These are phyloP conservation scores for Trypanosomatidae sp. DNA, from an alignment of 208 protist species.

Conservation along the genomic window DNA sequence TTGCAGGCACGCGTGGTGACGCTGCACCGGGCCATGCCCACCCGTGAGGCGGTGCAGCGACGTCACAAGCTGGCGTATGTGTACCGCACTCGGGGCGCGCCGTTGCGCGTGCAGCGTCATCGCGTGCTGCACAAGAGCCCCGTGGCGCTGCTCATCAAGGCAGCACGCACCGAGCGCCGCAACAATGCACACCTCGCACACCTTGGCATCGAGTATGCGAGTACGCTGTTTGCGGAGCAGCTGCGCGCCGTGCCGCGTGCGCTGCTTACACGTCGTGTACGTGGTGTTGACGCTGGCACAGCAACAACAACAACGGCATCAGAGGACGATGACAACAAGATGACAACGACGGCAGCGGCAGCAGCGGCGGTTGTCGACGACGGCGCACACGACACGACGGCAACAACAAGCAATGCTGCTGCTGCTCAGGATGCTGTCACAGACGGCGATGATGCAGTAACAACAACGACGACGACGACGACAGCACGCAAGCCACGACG, in stretches of 20 bases:
- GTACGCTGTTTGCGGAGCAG: slow-evolving; percentile 41
- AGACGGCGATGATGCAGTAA: too few relatives aligned
- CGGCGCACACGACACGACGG: too few relatives aligned
- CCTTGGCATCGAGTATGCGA: slow-evolving; percentile 57
- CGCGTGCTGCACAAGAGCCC: slow-evolving; percentile 40
- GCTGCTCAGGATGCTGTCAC: too few relatives aligned
- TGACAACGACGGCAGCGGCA: too few relatives aligned
- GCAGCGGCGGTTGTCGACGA: too few relatives aligned
- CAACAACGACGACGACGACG: too few relatives aligned
- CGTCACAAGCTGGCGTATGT: slow-evolving; percentile 50
- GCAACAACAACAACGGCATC: too few relatives aligned
- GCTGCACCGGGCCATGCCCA: slow-evolving; percentile 63
- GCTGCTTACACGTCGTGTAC: slow-evolving; percentile 3
- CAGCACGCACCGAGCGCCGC: slow-evolving; percentile 35
- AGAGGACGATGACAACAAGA: too few relatives aligned
- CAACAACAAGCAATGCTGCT: too few relatives aligned
- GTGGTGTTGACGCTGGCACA: too few relatives aligned
- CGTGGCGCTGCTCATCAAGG: slow-evolving; percentile 51
- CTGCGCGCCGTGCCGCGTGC: slow-evolving; percentile 20
- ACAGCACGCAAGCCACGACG: too few relatives aligned
- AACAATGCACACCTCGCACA: slow-evolving; percentile 64
- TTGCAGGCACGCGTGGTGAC: slow-evolving; percentile 42
- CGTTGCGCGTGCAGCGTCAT: slow-evolving; percentile 45
- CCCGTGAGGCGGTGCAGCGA: slow-evolving; percentile 32
- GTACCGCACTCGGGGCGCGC: slow-evolving; percentile 43